Percentiles rank a stretch among this genome's conserved stretches.
phyloP scores from a whole-genome alignment of 2,329 filamentous ascomycete species.

The Colletotrichum higginsianum region DNA sequence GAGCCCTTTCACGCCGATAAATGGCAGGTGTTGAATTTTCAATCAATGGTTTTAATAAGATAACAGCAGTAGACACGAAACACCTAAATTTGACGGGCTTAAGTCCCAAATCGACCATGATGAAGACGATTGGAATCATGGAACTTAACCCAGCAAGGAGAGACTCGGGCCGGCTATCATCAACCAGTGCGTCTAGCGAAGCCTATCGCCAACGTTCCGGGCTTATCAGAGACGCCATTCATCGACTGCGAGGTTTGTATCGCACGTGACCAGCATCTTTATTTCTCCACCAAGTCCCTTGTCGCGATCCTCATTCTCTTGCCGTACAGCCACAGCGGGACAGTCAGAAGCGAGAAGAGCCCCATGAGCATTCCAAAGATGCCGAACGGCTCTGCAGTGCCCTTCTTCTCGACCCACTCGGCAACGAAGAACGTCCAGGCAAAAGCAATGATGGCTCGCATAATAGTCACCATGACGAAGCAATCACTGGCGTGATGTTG shows the following conservation, averaged over 20 bases:
- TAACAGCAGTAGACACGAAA: too few relatives aligned
- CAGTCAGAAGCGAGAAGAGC: conserved; percentile 57
- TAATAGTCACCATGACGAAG: conserved; percentile 66
- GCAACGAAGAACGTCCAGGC: conserved; percentile 69
- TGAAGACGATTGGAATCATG: too few relatives aligned
- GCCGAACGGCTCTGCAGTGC: conserved; percentile 65
- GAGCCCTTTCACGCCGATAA: too few relatives aligned
- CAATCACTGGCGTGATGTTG: conserved; percentile 63
- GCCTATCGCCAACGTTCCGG: too few relatives aligned
- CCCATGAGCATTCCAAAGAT: conserved; percentile 68
- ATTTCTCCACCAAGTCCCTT: conserved; percentile 10
- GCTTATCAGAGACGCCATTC: too few relatives aligned
- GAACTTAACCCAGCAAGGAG: too few relatives aligned
- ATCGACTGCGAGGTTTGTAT: fast-evolving
- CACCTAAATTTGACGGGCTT: too few relatives aligned
- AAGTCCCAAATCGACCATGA: too few relatives aligned
- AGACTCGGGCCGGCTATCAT: too few relatives aligned
- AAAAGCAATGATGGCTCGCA: conserved; percentile 65
- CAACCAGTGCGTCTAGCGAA: too few relatives aligned
- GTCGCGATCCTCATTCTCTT: conserved; percentile 57
- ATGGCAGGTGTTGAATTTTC: too few relatives aligned
- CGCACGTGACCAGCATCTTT: not conserved
- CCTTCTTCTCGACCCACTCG: conserved; percentile 60
- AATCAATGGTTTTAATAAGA: too few relatives aligned
- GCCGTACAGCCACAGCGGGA: conserved; percentile 53